Conservation (phyloP, 805 yeast species). For the Zygosaccharomyces bisporus region DNA sequence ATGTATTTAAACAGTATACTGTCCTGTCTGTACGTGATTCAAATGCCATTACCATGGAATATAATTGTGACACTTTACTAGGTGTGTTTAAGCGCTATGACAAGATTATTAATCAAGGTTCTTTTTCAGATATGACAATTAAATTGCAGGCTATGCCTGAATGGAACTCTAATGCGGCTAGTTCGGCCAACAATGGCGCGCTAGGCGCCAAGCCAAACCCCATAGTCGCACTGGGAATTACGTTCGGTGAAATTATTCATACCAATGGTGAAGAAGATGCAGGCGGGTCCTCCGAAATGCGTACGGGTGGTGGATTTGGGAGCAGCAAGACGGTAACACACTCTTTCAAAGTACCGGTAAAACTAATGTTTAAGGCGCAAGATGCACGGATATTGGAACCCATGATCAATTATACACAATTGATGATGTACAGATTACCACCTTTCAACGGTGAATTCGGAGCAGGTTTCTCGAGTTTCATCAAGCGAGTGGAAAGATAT, state of each 20-base stretch:
- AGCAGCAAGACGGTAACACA: conserved; percentile 47
- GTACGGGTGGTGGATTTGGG: conserved; percentile 7
- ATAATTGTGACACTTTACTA: conserved; percentile 31
- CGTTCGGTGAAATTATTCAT: conserved; percentile 31
- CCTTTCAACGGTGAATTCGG: conserved; percentile 31
- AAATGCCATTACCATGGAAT: conserved; percentile 33
- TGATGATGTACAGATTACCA: conserved; percentile 50
- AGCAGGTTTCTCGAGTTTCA: conserved; percentile 46
- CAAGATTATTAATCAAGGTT: conserved; percentile 28
- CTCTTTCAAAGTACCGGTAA: conserved; percentile 67
- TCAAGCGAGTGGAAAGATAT: conserved; percentile 65
- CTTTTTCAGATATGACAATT: conserved; percentile 28
- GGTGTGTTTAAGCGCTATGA: conserved; percentile 34
- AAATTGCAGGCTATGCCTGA: conserved; percentile 30
- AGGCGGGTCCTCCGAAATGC: conserved; percentile 3
- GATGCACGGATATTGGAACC: conserved; percentile 62
- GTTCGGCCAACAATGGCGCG: conserved; percentile 1
- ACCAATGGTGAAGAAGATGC: conserved; percentile 12
- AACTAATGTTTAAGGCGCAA: conserved; percentile 52
- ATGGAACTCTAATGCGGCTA: conserved; percentile 21
- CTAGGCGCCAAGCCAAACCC: conserved; percentile 19
- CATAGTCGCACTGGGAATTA: conserved; percentile 29
- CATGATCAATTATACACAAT: conserved; percentile 48
- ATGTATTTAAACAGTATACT: conserved; percentile 29
- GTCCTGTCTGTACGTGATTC: conserved; percentile 30